Base-by-base conservation (phyloP, 805 yeast genomes). In the Jamesozyma jinghongensis region DNA sequence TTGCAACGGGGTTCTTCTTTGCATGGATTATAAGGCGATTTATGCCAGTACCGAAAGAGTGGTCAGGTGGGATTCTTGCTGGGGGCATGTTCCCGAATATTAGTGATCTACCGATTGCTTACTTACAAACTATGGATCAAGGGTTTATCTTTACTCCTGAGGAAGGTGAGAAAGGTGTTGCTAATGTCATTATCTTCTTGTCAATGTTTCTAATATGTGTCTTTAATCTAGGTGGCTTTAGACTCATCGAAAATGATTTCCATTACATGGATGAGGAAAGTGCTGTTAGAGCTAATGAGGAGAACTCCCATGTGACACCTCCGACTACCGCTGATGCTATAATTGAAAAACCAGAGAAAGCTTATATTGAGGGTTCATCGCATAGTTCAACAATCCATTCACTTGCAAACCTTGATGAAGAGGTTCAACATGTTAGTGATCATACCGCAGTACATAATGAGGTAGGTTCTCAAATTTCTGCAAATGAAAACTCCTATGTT, bases 31-130 rank as follows among this genome's bases (percentile, higher is more conserved):
- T 54, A 13, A 51, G 54, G 27, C 43, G 40, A 29, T 33, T 51
- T 3, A 36, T 61, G 40, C 75, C 75, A 2, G 65, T 77, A 11
- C 90, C 92, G 1, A 75, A 69, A 48, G 61, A 72, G 38, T 82
- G 88, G 88, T 61, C 71, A 19, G 86, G 86, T 28, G 87, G 88
- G 0, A 72, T 79, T 10, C 45, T 81, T 12, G 71, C 79, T 5
- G 86, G 81, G 1, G 85, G 86, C 3, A 64, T 80, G 48, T 73
- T 82, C 61, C 85, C 85, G 27, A 82, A 82, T 56, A 81, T 81
- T 36, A 73, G 83, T 26, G 92, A 82, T 55, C 66, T 82, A 36
- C 92, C 92, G 1, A 81, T 82, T 48, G 88, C 90, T 0, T 81
- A 80, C 53, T 52, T 82, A 37, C 85, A 80, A 51, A 80, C 84